Base-by-base conservation (phyloP, 768 basidiomycete genomes). In the Tricholoma hemisulphureum region DNA sequence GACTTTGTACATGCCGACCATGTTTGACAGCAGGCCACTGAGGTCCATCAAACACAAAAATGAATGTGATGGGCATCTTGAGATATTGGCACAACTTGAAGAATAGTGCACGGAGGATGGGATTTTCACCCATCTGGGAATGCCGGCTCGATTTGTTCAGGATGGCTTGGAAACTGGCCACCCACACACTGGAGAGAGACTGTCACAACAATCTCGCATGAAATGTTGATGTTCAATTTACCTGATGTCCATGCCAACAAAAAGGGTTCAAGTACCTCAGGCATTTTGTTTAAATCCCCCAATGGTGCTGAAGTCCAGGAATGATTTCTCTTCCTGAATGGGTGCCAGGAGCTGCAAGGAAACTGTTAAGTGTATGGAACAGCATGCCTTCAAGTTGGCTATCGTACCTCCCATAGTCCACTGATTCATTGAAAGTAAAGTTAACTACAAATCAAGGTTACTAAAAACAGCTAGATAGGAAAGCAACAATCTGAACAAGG, bases 41-140 rank as follows among this genome's bases (percentile, higher is more conserved):
- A 0, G 75, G 72, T 0, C 81, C 81, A 66, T 83, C 80, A 53
- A 45, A 45, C 6, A 45, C 43, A 45, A 83, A 82, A 4, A 82
- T 77, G 60, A 82, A 79, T 1, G 80, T 65, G 29, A 81, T 63
- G 0, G 77, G 77, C 18, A 76, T 66, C 24, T 24, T 23, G 6
- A 78, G 61, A 14, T 80, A 67, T 0, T 68, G 65, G n/a, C 72
- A 69, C 29, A 78, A 69, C 34, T 76, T 76, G 63, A 71, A 74
- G 59, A 78, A 81, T 7, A 83, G 71, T 0, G 73, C 72, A 2
- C 74, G 65, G 11, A 81, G 67, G 61, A 74, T 72, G 1, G 78
- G 77, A 57, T 78, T 79, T 57, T 78, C 72, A 23, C 64, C 67
- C 13, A 26, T 32, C 20, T 51, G 60, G 9, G 61, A 58, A 23